Conservation (phyloP, 1,284 basidiomycete species). For the Rhodotorula sp. region DNA sequence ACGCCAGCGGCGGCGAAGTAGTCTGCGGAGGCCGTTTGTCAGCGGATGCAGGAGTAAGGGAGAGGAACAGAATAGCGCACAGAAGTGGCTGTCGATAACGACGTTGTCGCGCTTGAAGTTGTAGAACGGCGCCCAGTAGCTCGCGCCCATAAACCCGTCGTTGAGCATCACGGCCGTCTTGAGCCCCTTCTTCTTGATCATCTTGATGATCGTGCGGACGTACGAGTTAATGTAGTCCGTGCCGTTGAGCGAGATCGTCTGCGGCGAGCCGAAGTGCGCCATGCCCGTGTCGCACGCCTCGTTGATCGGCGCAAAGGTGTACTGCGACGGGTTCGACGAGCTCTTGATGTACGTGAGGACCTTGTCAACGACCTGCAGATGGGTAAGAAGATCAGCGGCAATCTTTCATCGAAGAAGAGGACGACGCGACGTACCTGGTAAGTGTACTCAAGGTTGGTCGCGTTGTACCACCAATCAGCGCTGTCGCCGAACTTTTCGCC, state of each 20-base stretch:
- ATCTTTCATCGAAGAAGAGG: no score
- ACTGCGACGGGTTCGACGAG: neutral
- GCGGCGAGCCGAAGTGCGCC: neutral
- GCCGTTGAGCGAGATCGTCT: neutral
- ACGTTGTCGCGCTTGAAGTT: neutral
- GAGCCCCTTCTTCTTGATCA: neutral
- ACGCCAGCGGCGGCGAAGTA: neutral
- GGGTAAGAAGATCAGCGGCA: no score
- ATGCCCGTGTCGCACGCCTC: neutral
- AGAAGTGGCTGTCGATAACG: conserved; percentile 7
- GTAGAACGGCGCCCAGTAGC: conserved; percentile 8
- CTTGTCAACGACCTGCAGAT: conserved; percentile 1
- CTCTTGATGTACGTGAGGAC: conserved; percentile 1
- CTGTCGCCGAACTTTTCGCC: conserved; percentile 2
- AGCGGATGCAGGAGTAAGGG: no score
- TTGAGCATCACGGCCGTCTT: neutral
- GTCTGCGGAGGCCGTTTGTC: neutral
- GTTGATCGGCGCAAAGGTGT: conserved; percentile 7
- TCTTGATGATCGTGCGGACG: neutral
- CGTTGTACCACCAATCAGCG: neutral
- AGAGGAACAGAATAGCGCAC: neutral
- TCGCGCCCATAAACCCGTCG: neutral
- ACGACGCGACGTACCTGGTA: no score
- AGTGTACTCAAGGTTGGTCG: neutral
- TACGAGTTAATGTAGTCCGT: conserved; percentile 4